A percentile compares a stretch with the other conserved stretches of the same genome.
Conservation (phyloP, 1,139 yeast genomes). For the Blastobotrys buckinghamii region DNA sequence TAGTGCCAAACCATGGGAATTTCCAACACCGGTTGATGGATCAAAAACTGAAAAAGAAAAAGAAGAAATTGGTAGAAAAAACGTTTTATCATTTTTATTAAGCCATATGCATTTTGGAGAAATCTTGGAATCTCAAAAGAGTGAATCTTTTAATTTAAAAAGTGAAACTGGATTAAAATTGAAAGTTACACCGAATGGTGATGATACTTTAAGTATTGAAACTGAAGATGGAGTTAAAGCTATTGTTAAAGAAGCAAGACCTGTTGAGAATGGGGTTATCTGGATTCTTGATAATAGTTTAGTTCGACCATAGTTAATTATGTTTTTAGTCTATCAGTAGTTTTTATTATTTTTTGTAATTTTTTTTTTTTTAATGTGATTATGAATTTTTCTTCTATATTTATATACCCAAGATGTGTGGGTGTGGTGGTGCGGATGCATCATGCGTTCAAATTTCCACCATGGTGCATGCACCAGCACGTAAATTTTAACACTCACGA, state of each 20-base stretch:
- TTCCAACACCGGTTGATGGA: constrained; percentile 23
- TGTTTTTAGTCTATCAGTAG: background rate
- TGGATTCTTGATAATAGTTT: constrained; percentile 19
- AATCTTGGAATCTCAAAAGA: constrained; percentile 11
- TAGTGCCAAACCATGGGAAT: constrained; percentile 34
- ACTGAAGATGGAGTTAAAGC: constrained; percentile 15
- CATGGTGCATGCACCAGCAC: no score
- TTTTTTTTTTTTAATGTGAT: background rate
- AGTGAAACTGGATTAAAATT: constrained; percentile 19
- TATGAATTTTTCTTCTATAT: background rate
- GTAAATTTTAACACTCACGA: no score
- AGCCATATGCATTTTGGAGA: constrained; percentile 28
- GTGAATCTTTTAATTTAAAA: constrained; percentile 7
- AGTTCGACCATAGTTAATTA: constrained; percentile 11
- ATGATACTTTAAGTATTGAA: constrained; percentile 12
- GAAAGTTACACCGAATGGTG: constrained; percentile 13
- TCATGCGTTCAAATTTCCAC: no score
- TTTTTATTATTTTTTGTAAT: background rate
- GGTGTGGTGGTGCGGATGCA: no score
- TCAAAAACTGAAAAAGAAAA: constrained; percentile 21
- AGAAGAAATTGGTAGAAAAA: constrained; percentile 26
- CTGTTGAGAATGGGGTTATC: constrained; percentile 27
- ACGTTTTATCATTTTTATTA: constrained; percentile 27
- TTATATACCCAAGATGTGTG: no score
- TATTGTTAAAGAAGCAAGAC: constrained; percentile 19